Percentiles rank a stretch among this genome's conserved stretches.
Evolutionary conservation across 108 stramenopile species (phyloP).

Genomic region (Fistulifera pelliculosa): DNA sequence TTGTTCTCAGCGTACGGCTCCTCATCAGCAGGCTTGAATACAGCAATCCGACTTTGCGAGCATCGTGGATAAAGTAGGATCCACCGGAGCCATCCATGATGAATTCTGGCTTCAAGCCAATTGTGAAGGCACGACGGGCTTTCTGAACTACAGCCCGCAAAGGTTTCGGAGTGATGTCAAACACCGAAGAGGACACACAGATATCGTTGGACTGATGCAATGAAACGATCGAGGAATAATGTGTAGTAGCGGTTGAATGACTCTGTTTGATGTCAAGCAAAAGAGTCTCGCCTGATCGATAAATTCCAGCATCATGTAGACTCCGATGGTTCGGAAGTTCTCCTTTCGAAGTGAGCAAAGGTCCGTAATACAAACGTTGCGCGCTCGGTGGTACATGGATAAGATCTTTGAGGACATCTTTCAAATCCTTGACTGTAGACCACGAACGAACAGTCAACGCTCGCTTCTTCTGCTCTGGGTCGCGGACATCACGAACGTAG

Average conservation of each 20-base stretch:
- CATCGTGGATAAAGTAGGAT: constrained; percentile 91
- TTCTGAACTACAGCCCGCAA: constrained; percentile 52
- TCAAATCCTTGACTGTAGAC: constrained; percentile 80
- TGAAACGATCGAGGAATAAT: constrained; percentile 7
- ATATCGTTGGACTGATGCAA: constrained; percentile 36
- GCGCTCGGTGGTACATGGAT: constrained; percentile 56
- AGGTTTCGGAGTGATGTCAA: constrained; percentile 47
- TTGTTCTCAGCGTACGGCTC: constrained; percentile 98
- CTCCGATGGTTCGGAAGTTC: constrained; percentile 77
- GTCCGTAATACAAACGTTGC: constrained; percentile 68
- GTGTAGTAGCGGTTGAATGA: constrained; percentile 7
- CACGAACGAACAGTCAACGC: constrained; percentile 67
- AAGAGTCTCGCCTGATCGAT: constrained; percentile 68
- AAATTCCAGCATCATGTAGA: constrained; percentile 80
- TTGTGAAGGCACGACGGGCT: constrained; percentile 48
- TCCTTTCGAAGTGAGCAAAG: constrained; percentile 48
- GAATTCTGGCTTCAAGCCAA: constrained; percentile 82
- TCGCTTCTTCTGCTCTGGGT: constrained; percentile 55
- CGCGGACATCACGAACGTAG: constrained; percentile 69
- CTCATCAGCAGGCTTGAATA: constrained; percentile 98
- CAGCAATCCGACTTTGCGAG: constrained; percentile 75
- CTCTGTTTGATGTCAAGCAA: constrained; percentile 57
- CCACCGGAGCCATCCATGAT: constrained; percentile 94
- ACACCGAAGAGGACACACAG: constrained; percentile 55
- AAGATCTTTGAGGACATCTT: constrained; percentile 53